phyloP scores from a whole-genome alignment of 257 asterid species.

The Plectranthus barbatus region DNA sequence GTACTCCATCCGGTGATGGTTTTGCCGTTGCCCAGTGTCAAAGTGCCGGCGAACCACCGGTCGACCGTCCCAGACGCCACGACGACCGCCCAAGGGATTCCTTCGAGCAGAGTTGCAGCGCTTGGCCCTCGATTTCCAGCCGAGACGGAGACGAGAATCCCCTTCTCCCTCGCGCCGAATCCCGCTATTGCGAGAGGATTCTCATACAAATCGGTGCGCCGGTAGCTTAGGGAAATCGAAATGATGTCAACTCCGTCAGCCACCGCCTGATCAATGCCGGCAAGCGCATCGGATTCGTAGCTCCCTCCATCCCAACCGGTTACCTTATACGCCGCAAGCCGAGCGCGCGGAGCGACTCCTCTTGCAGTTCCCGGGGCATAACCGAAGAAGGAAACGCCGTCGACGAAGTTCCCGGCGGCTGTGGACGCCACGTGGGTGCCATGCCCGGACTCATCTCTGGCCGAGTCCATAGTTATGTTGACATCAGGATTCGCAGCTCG shows the following conservation, averaged over 20 bases:
- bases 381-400: constrained; percentile 25
- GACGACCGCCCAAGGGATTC: constrained; percentile 44
- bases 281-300: constrained; percentile 29
- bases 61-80: constrained; percentile 30
- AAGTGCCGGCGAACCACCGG: constrained; percentile 21
- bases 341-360: constrained; percentile 41
- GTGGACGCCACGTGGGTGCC: no score
- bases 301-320: constrained; percentile 18
- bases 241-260: constrained; percentile 37
- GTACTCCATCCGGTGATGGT: constrained; percentile 17
- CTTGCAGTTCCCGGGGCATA: no score
- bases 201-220: no score
- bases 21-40: constrained; percentile 23
- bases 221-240: no score
- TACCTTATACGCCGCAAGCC: constrained; percentile 30
- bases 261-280: constrained; percentile 48
- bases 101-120: constrained; percentile 15
- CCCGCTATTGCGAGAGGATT: constrained; percentile 37
- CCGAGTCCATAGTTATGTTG: constrained; percentile 23
- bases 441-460: no score
- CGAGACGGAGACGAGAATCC: no score
- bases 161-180: constrained; percentile 35
- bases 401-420: constrained; percentile 34
- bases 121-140: constrained; percentile 17
- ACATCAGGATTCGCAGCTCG: constrained; percentile 16